Evolutionary conservation across 163 green algal species (phyloP).

Genomic region (Trebouxiophyceae sp.): DNA sequence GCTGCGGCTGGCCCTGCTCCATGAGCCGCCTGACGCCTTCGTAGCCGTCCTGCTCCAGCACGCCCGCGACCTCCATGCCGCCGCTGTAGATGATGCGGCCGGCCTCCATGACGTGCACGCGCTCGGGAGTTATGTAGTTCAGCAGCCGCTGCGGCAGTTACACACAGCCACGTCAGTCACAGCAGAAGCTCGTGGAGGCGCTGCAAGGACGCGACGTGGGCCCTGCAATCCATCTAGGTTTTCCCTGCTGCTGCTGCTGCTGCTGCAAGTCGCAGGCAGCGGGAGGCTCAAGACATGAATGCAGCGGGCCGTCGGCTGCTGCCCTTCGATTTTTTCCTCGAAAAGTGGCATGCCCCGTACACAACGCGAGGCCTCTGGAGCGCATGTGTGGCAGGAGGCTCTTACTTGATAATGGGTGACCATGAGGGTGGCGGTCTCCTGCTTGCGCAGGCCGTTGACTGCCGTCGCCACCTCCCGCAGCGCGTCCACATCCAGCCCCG

Average conservation of each 20-base stretch:
- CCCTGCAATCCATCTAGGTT: neutral
- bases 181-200: too few relatives aligned
- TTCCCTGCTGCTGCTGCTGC: too few relatives aligned
- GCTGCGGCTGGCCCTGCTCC: too few relatives aligned
- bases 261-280: too few relatives aligned
- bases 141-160: conserved; percentile 64
- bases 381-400: too few relatives aligned
- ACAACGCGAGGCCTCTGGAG: too few relatives aligned
- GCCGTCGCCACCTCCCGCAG: conserved; percentile 86
- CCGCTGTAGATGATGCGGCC: conserved; percentile 28
- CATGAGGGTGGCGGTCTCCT: conserved; percentile 82
- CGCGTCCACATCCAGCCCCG: conserved; percentile 96
- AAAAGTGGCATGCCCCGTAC: too few relatives aligned
- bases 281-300: too few relatives aligned
- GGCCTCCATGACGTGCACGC: conserved; percentile 88
- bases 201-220: too few relatives aligned
- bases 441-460: conserved; percentile 80
- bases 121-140: conserved; percentile 85
- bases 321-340: too few relatives aligned
- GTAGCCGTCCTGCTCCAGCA: conserved; percentile 27
- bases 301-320: too few relatives aligned
- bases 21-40: conserved; percentile 21
- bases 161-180: too few relatives aligned
- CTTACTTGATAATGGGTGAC: conserved; percentile 97
- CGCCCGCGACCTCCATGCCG: conserved; percentile 18